Evolutionary conservation across 2,329 filamentous ascomycete species (phyloP).

Genomic region (Fonsecaea erecta): DNA sequence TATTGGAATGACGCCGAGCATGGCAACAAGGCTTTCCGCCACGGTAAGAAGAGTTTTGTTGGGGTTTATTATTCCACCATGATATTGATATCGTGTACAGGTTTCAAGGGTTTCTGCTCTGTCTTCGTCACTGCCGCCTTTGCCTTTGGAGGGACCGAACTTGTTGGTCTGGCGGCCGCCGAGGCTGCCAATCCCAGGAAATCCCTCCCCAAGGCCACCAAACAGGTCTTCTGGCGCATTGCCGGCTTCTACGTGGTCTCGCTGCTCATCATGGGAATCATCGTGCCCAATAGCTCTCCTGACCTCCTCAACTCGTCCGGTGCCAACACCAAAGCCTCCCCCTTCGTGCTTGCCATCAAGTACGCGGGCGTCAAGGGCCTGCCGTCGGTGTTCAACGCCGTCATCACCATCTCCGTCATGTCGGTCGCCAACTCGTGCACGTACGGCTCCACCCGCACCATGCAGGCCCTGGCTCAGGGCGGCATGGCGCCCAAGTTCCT

Average conservation of each 20-base stretch:
- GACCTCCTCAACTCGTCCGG: slow-evolving; percentile 63
- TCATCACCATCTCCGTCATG: slow-evolving; percentile 83
- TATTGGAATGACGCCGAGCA: slow-evolving; percentile 65
- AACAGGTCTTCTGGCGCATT: slow-evolving; percentile 93
- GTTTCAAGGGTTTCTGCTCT: slow-evolving; percentile 67
- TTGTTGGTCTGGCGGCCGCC: slow-evolving; percentile 65
- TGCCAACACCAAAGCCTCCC: slow-evolving; percentile 74
- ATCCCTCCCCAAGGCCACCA: slow-evolving; percentile 81
- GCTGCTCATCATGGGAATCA: slow-evolving; percentile 76
- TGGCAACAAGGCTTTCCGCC: slow-evolving; percentile 61
- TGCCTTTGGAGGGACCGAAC: slow-evolving; percentile 65
- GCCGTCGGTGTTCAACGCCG: slow-evolving; percentile 87
- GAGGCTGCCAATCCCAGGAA: slow-evolving; percentile 65
- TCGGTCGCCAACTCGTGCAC: slow-evolving; percentile 91
- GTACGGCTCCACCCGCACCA: slow-evolving; percentile 87
- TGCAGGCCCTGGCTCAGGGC: slow-evolving; percentile 87
- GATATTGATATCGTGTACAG: slow-evolving; percentile 9
- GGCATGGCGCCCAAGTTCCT: slow-evolving; percentile 77
- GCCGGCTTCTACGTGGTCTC: slow-evolving; percentile 86
- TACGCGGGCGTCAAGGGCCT: slow-evolving; percentile 80
- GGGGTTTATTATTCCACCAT: background rate
- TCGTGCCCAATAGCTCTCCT: slow-evolving; percentile 73
- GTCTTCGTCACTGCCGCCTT: slow-evolving; percentile 69
- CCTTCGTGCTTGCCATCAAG: slow-evolving; percentile 90
- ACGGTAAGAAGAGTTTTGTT: slow-evolving; percentile 53